phyloP scores from a whole-genome alignment of 176 grass and related monocot species.

The Hyparrhenia diplandra region DNA sequence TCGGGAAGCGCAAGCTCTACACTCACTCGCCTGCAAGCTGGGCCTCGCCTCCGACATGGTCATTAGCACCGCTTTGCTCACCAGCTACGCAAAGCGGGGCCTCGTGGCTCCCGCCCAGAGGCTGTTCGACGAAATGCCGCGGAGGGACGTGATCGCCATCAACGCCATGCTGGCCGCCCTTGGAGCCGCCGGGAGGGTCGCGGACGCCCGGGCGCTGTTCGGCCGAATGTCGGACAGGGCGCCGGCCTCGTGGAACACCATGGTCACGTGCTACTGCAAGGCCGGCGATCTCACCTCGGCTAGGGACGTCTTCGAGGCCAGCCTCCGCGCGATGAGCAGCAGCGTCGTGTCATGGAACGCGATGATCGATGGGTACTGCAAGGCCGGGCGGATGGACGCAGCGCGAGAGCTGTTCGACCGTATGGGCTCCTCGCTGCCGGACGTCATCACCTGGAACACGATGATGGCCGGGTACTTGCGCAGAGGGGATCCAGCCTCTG shows the following conservation, averaged over 20 bases:
- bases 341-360: conserved; percentile 60
- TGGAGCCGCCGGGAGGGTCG: not conserved
- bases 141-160: conserved; percentile 30
- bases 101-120: not conserved
- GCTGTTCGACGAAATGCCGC: conserved; percentile 53
- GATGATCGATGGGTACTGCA: conserved; percentile 45
- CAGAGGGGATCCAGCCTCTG: not conserved
- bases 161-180: conserved; percentile 50
- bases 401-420: conserved; percentile 32
- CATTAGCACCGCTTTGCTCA: conserved; percentile 35
- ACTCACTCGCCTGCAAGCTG: conserved; percentile 27
- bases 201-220: conserved; percentile 15
- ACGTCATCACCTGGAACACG: conserved; percentile 46
- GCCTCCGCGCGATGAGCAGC: conserved; percentile 3
- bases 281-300: conserved; percentile 23
- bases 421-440: not conserved
- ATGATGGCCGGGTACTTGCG: conserved; percentile 48
- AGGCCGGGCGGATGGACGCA: conserved; percentile 8
- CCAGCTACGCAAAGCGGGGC: conserved; percentile 19
- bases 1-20: conserved; percentile 29
- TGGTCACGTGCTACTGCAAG: conserved; percentile 35
- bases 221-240: conserved; percentile 36
- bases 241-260: conserved; percentile 47
- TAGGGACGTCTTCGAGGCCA: conserved; percentile 40
- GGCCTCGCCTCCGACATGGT: conserved; percentile 29